Percentiles rank a stretch among this genome's conserved stretches.
Evolutionary conservation across 306 rosid species (phyloP).

Genomic region (Calophaca sinica): DNA sequence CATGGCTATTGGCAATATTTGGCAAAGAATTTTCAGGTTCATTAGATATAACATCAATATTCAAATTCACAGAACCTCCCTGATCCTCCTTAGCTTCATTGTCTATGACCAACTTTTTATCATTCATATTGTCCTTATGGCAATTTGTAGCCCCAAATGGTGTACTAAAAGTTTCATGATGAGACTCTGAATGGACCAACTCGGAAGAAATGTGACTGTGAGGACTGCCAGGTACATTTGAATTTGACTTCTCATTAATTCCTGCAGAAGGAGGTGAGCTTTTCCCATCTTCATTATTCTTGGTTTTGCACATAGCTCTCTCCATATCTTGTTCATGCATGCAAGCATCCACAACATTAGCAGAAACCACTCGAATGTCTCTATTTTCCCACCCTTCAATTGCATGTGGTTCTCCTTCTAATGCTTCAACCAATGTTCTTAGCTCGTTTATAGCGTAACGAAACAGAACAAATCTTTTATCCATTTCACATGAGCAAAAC

Average conservation of each 20-base stretch:
- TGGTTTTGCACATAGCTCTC: constrained; percentile 43
- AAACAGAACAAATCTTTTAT: constrained; percentile 58
- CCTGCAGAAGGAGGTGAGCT: constrained; percentile 47
- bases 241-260: constrained; percentile 53
- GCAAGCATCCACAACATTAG: constrained; percentile 38
- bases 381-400: constrained; percentile 56
- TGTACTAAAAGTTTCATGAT: constrained; percentile 52
- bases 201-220: constrained; percentile 66
- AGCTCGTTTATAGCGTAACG: constrained; percentile 64
- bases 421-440: constrained; percentile 65
- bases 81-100: constrained; percentile 49
- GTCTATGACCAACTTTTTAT: constrained; percentile 42
- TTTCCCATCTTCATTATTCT: constrained; percentile 45
- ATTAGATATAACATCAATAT: constrained; percentile 51
- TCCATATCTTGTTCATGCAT: constrained; percentile 43
- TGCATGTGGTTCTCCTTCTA: constrained; percentile 67
- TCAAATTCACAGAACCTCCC: constrained; percentile 59
- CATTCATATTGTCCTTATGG: constrained; percentile 41
- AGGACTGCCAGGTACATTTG: constrained; percentile 58
- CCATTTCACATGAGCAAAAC: constrained; percentile 70
- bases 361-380: constrained; percentile 43
- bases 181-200: constrained; percentile 62
- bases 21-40: constrained; percentile 52
- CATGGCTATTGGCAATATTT: constrained; percentile 43
- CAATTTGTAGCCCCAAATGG: constrained; percentile 45